These are phyloP conservation scores for Alliaria petiolata DNA, from an alignment of 345 rosid genomes.

Conservation along the genomic window DNA sequence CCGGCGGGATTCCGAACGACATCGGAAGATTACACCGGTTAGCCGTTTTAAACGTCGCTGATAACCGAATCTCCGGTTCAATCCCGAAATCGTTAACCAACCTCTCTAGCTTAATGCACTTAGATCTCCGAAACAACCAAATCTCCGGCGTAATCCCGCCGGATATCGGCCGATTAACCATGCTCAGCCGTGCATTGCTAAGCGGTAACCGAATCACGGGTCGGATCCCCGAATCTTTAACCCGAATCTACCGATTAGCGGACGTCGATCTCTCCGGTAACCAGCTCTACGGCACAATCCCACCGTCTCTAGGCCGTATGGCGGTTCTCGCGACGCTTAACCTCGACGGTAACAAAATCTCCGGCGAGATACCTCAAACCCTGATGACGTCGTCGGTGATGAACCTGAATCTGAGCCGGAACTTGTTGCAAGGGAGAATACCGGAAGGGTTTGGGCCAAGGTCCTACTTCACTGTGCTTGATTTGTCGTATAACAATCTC, in stretches of 20 bases:
- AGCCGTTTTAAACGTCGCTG: constrained; percentile 75
- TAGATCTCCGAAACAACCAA: constrained; percentile 67
- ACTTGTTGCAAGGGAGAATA: constrained; percentile 47
- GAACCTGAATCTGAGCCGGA: constrained; percentile 64
- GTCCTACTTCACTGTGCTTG: constrained; percentile 70
- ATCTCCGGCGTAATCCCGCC: constrained; percentile 57
- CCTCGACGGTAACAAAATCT: constrained; percentile 61
- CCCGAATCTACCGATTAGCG: constrained; percentile 70
- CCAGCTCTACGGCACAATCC: constrained; percentile 54
- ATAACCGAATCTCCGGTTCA: constrained; percentile 60
- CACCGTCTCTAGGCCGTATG: constrained; percentile 70
- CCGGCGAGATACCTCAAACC: constrained; percentile 57
- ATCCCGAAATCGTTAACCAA: constrained; percentile 60
- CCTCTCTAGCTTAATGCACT: constrained; percentile 72
- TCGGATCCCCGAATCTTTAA: constrained; percentile 49
- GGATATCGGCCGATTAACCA: constrained; percentile 51
- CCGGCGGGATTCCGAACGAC: constrained; percentile 56
- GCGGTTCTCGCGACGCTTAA: constrained; percentile 75
- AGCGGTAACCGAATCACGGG: constrained; percentile 63
- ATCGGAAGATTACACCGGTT: constrained; percentile 60
- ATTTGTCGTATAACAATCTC: constrained; percentile 60
- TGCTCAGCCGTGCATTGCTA: constrained; percentile 74
- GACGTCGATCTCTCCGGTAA: constrained; percentile 80
- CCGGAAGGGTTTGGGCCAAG: constrained; percentile 73
- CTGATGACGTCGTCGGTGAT: constrained; percentile 56